Percentiles rank a stretch among this genome's conserved stretches.
Evolutionary conservation across 2,329 filamentous ascomycete genomes (phyloP).

Genomic region (Hypoxylon sp.): DNA sequence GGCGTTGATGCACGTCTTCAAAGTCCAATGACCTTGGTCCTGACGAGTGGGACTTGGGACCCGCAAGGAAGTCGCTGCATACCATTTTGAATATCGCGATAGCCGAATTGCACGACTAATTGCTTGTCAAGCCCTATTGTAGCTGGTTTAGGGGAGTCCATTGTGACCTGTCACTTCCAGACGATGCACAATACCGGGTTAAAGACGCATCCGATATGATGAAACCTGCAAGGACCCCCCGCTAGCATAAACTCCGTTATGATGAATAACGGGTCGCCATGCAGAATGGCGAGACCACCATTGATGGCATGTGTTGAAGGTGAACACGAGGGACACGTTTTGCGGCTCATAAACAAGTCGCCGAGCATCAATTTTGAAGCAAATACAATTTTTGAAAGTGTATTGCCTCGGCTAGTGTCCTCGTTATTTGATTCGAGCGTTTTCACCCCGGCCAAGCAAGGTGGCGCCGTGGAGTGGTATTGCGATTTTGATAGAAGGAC

Average conservation of each 20-base stretch:
- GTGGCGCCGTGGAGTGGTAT: slow-evolving; percentile 19
- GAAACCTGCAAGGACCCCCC: slow-evolving; percentile 48
- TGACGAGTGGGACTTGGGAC: slow-evolving; percentile 35
- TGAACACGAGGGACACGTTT: slow-evolving; percentile 27
- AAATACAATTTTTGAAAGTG: slow-evolving; percentile 10
- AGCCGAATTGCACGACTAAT: slow-evolving; percentile 45
- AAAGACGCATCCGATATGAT: slow-evolving; percentile 40
- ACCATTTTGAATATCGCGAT: slow-evolving; percentile 45
- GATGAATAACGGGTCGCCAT: slow-evolving; percentile 46
- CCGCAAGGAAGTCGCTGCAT: slow-evolving; percentile 41
- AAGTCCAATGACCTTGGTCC: slow-evolving; percentile 39
- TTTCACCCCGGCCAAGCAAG: slow-evolving; percentile 14
- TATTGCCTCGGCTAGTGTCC: slow-evolving; percentile 15
- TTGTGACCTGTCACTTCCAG: slow-evolving; percentile 45
- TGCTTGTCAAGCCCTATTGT: slow-evolving; percentile 35
- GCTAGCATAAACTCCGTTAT: slow-evolving; percentile 46
- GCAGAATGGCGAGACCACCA: slow-evolving; percentile 44
- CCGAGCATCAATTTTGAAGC: slow-evolving; percentile 26
- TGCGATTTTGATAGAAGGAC: slow-evolving; percentile 18
- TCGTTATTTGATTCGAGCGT: slow-evolving; percentile 21
- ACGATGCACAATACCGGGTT: slow-evolving; percentile 45
- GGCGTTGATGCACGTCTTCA: slow-evolving; percentile 40
- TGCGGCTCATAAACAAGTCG: slow-evolving; percentile 36
- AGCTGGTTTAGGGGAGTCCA: slow-evolving; percentile 25
- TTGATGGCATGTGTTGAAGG: slow-evolving; percentile 32